Evolutionary conservation across 23 red algal genomes (phyloP), one percentile per base, ranked within the genome.

Genomic region (Pyropia haitanensis): DNA sequence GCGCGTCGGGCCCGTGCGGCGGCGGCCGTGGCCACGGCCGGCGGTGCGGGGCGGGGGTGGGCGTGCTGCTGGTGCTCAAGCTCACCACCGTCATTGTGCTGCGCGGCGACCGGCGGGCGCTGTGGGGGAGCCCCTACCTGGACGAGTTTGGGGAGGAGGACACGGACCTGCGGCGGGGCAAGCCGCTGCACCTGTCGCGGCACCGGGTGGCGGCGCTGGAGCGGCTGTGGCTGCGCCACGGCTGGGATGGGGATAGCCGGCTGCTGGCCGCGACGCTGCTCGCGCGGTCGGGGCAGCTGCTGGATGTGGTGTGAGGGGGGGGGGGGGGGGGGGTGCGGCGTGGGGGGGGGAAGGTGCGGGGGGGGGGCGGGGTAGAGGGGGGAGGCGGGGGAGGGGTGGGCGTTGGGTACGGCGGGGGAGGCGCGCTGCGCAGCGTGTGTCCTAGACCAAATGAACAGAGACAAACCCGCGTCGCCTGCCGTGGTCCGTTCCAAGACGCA

Each of bases 141-240:
- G 89, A 95, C 48, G 64, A 67, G 21, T 70, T 81, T 71, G 89
- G 89, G 19, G 89, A 95, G 53, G 89, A 87, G 64, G 89, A 95
- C 49, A 67, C 64, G 32, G 56, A 61, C 2, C 28, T 95, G 12
- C 70, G 72, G 17, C 68, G 89, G 22, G 89, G 89, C 60, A 85
- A 60, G 18, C 64, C 79, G 17, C 73, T 95, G 19, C 48, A 51
- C 44, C 51, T 95, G 3, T 75, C 56, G 39, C 28, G 65, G 10
- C 61, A 70, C 22, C 63, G 89, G 18, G 67, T 78, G 33, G 64
- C 64, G 25, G 23, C 33, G 1, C 62, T 95, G 44, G 51, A 86
- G 66, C 24, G 64, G 23, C 27, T 95, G 58, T 95, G 70, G 70
- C 58, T 95, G 18, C 63, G 51, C n/a, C 66, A 81, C 27, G 80